phyloP scores from a whole-genome alignment of 768 basidiomycete species.

The Filobasidium floriforme region DNA sequence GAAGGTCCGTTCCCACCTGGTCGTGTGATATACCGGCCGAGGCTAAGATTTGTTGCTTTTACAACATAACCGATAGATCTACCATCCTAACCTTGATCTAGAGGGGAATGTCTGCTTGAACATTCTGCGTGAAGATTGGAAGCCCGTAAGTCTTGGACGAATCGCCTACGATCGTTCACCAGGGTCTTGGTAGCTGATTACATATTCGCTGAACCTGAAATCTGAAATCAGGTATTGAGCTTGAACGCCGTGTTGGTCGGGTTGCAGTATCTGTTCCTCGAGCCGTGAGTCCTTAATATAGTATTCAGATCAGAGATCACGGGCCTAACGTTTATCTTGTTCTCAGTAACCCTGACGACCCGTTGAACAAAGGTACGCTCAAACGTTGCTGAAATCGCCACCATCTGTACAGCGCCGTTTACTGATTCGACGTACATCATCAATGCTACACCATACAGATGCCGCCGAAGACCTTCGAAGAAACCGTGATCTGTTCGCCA shows the following conservation, averaged over 20 bases:
- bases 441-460: slow-evolving; percentile 54
- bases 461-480: slow-evolving; percentile 89
- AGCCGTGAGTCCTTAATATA: slow-evolving; percentile 53
- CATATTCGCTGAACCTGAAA: background rate
- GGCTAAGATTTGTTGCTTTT: too few species aligned
- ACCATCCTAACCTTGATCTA: slow-evolving; percentile 96
- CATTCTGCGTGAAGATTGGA: slow-evolving; percentile 99
- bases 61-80: slow-evolving; percentile 79
- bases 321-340: background rate
- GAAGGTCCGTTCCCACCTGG: slow-evolving; percentile 55
- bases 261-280: slow-evolving; percentile 93
- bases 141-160: slow-evolving; percentile 56
- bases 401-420: background rate
- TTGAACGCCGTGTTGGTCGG: slow-evolving; percentile 98
- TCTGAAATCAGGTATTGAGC: slow-evolving; percentile 56
- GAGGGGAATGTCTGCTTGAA: slow-evolving; percentile 98
- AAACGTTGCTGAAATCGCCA: slow-evolving; percentile 28
- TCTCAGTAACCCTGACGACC: slow-evolving; percentile 81
- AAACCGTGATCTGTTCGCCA: slow-evolving; percentile 72
- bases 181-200: too few species aligned
- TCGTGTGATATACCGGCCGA: background rate
- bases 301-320: too few species aligned
- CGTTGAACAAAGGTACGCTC: slow-evolving; percentile 80
- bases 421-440: slow-evolving; percentile 10
- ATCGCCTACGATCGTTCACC: background rate